These are phyloP conservation scores for Phyllachora maydis DNA, from an alignment of 2,329 filamentous ascomycete genomes.

Conservation along the genomic window DNA sequence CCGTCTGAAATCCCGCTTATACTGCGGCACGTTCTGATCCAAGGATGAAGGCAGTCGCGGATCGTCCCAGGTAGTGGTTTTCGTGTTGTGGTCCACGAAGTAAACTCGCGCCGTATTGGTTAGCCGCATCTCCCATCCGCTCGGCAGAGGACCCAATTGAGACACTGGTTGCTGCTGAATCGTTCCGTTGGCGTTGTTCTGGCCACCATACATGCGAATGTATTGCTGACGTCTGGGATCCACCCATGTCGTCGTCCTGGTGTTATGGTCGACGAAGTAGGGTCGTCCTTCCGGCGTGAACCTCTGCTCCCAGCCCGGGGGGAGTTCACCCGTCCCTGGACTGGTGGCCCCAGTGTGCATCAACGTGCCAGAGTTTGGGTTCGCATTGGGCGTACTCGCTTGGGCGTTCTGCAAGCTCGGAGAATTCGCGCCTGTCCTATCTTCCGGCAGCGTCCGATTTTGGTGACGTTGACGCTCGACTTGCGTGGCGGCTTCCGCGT, in stretches of 20 bases:
- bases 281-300: conserved; percentile 86
- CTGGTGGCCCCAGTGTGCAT: conserved; percentile 91
- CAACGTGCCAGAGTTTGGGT: too few relatives aligned
- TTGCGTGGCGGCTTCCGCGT: conserved; percentile 76
- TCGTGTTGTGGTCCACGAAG: conserved; percentile 98
- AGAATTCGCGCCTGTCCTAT: conserved; percentile 82
- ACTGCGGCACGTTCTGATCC: conserved; percentile 96
- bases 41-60: conserved; percentile 85
- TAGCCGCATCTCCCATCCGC: conserved; percentile 98
- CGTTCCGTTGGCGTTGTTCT: conserved; percentile 64
- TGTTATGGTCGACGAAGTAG: conserved; percentile 98
- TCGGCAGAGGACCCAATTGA: conserved; percentile 82
- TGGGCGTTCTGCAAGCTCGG: conserved; percentile 47
- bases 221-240: conserved; percentile 94
- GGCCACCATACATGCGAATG: conserved; percentile 87
- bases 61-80: conserved; percentile 98
- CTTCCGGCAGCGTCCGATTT: conserved; percentile 87
- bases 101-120: conserved; percentile 97
- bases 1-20: conserved; percentile 95
- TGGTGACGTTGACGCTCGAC: conserved; percentile 86
- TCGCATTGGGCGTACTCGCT: conserved; percentile 25
- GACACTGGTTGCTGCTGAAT: conserved; percentile 97
- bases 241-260: conserved; percentile 94
- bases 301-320: conserved; percentile 88
- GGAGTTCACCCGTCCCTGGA: conserved; percentile 83